Evolutionary conservation across 331 rosid genomes (phyloP).

Genomic region (Telfairia occidentalis): DNA sequence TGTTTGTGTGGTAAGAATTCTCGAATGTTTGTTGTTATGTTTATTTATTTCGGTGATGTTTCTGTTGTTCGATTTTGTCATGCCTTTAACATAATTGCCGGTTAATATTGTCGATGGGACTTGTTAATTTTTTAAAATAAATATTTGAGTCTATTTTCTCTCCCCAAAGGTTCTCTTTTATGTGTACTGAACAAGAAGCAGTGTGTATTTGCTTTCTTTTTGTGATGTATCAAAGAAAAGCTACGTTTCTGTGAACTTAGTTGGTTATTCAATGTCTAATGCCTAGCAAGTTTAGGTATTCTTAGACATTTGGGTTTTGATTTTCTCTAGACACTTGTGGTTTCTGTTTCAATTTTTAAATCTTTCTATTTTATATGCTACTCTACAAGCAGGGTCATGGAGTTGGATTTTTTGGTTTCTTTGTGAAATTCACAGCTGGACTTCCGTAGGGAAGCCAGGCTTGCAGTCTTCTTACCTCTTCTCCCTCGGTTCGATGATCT

Average conservation of each 20-base stretch:
- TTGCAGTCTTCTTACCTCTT: background rate
- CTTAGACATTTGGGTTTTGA: background rate
- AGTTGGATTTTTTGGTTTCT: background rate
- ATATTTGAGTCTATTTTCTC: background rate
- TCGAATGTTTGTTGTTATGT: slow-evolving; percentile 1
- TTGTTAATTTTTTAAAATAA: background rate
- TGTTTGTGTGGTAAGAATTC: slow-evolving; percentile 79
- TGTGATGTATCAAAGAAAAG: background rate
- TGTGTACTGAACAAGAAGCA: background rate
- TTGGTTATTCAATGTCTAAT: background rate
- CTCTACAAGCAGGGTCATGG: background rate
- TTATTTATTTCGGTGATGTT: slow-evolving; percentile 1
- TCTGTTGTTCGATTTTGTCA: background rate
- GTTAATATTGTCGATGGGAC: background rate
- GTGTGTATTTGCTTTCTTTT: background rate
- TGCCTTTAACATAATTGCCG: background rate
- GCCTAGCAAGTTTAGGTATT: background rate
- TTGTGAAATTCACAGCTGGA: background rate
- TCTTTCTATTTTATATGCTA: background rate
- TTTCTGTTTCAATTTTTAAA: slow-evolving; percentile 2
- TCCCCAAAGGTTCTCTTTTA: background rate
- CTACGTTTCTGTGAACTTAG: background rate
- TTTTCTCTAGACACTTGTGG: background rate
- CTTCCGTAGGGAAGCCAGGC: background rate
- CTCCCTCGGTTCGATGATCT: background rate